These are phyloP conservation scores for Phaffia rhodozyma DNA, from an alignment of 1,284 basidiomycete genomes.

Conservation along the genomic window DNA sequence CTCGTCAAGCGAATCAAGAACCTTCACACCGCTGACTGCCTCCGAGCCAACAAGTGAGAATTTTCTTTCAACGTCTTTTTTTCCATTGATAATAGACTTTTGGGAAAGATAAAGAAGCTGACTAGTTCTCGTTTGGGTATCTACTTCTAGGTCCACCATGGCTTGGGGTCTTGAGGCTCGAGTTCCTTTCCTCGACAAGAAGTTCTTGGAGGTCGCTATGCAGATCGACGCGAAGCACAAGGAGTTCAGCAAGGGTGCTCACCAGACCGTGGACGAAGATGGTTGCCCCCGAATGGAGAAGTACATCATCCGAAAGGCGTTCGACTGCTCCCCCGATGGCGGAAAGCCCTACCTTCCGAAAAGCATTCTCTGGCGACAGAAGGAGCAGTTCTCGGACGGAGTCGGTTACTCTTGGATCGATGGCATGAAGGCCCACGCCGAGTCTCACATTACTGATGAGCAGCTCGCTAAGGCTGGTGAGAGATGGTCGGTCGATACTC, in stretches of 20 bases:
- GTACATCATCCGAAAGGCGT: constrained; percentile 96
- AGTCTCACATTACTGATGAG: constrained; percentile 62
- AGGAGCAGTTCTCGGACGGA: constrained; percentile 98
- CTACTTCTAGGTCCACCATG: constrained; percentile 71
- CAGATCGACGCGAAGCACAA: constrained; percentile 80
- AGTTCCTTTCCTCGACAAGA: constrained; percentile 96
- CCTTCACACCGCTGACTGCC: constrained; percentile 92
- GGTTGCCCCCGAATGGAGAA: constrained; percentile 89
- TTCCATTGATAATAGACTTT: too few species aligned
- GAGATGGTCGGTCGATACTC: constrained; percentile 65
- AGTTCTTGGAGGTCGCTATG: constrained; percentile 90
- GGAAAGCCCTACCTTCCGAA: constrained; percentile 82
- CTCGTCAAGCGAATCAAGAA: constrained; percentile 92
- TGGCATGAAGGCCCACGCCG: constrained; percentile 86
- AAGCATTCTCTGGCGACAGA: constrained; percentile 96
- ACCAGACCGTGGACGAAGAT: constrained; percentile 67
- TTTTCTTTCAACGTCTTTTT: constrained; percentile 21
- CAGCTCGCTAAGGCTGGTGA: constrained; percentile 60
- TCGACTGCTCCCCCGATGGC: constrained; percentile 74
- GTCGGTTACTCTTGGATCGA: constrained; percentile 99
- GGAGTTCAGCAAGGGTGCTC: constrained; percentile 72
- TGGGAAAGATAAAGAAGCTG: neutral
- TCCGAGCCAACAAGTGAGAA: constrained; percentile 86
- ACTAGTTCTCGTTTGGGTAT: constrained; percentile 1
- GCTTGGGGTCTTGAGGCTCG: constrained; percentile 99